Evolutionary conservation across 1,284 basidiomycete genomes (phyloP), one percentile per base, ranked within the genome.

Genomic region (Tilletia setariae): DNA sequence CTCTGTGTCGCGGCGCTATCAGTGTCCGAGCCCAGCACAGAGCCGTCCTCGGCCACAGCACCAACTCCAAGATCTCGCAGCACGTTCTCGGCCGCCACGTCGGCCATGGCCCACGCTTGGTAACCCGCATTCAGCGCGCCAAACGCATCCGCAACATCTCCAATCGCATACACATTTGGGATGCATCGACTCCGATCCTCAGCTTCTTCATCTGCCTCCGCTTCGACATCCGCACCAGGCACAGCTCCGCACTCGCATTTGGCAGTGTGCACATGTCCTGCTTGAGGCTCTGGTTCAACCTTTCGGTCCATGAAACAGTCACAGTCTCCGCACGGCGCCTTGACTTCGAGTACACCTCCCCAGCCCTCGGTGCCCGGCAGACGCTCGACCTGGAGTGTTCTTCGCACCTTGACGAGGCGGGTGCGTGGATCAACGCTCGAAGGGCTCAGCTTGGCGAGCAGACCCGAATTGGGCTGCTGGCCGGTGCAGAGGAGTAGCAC

Each of bases 41-140:
- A 21, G n/a, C 21, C 51, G 23, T 9, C 43, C 51, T 56, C 25
- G 46, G 67, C 30, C 32, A 62, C 19, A 25, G 63, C n/a, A 19
- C 71, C 68, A 16, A 65, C 65, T 28, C 68, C 61, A 56, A 79
- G 74, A 35, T 78, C 76, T 15, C 74, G 67, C 25, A 81, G 63
- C 40, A 82, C 80, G 70, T 82, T 82, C 53, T 77, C 76, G 0
- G 76, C 73, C 1, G 79, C 80, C 2, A 79, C 66, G 59, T 82
- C 80, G 11, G 79, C 80, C 80, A 81, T 81, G 56, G 68, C 74
- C 80, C 80, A 82, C 1, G 80, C 80, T 67, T 81, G 79, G 67
- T 81, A 81, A 9, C 80, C 80, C 0, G 80, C 80, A 53, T 82
- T 82, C 44, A 82, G 65, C 1, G 80, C 78, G 19, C 80, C 80